Percentiles rank a stretch among this genome's conserved stretches.
Conservation (phyloP, 495 filamentous ascomycete genomes). For the Neurospora sp. region DNA sequence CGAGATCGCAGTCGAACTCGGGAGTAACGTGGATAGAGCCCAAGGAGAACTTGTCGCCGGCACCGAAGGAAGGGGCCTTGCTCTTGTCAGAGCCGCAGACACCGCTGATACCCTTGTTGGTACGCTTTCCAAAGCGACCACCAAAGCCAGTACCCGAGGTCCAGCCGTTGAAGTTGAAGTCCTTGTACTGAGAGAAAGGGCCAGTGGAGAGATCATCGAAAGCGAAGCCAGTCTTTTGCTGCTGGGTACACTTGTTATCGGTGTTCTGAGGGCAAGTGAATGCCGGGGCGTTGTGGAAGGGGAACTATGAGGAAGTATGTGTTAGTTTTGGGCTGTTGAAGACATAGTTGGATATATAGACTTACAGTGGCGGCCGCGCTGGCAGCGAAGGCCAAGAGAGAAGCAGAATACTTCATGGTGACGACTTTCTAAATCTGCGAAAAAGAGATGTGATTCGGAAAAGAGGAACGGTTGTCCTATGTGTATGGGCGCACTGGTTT, state of each 20-base stretch:
- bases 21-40: conserved; percentile 58
- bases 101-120: conserved; percentile 54
- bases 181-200: conserved; percentile 55
- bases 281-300: conserved; percentile 48
- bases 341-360: not conserved
- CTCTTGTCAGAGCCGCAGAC: conserved; percentile 37
- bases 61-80: conserved; percentile 47
- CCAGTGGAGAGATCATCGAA: conserved; percentile 56
- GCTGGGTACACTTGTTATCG: conserved; percentile 61
- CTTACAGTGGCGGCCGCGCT: conserved; percentile 48
- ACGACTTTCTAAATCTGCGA: not conserved
- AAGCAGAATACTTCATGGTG: conserved; percentile 40
- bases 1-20: conserved; percentile 62
- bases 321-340: conserved; percentile 9
- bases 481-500: not conserved
- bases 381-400: conserved; percentile 47
- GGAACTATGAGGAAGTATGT: conserved; percentile 7
- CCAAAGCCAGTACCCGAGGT: conserved; percentile 47
- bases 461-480: conserved; percentile 7
- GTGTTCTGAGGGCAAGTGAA: conserved; percentile 65
- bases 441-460: conserved; percentile 9
- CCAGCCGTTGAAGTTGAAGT: conserved; percentile 65
- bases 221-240: conserved; percentile 60
- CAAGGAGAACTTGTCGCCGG: conserved; percentile 61
- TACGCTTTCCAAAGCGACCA: conserved; percentile 36